Evolutionary conservation across 2,329 filamentous ascomycete species (phyloP), one percentile per base, ranked within the genome.

Genomic region (Fusarium sp.): DNA sequence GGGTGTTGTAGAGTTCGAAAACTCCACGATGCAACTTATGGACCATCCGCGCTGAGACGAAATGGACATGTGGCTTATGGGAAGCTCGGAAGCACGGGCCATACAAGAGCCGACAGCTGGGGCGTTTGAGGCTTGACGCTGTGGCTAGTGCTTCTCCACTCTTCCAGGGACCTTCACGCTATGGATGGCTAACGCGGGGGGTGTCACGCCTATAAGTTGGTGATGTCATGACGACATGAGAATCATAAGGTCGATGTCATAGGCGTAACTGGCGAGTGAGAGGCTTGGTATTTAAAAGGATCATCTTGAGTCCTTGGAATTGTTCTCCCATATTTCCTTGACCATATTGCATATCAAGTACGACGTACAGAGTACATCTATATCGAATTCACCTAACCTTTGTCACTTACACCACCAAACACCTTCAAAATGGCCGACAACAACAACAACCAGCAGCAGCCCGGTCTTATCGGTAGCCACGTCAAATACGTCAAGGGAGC

Each of bases 401-500:
- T 19, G 26, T 11, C 42, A 48, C 50, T 48, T 50, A 36, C 34
- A 36, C 32, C 32, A 10, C 12, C 10, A 26, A 36, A 55, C 15
- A 53, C 10, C 50, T 26, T 40, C 68, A 73, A 47, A 47, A 73
- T 73, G 60, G 64, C 73, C 26, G 72, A 72, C 57, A 71, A 69
- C 68, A 74, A 65, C 58, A 53, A 40, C 53, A 47, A 61, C 39
- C 58, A 57, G 39, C 65, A 66, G 13, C 61, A 68, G 58, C 84
- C 88, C 19, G 82, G 87, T 40, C 86, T 91, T 63, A 71, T 91
- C 39, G 79, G 82, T 56, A 82, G 84, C 38, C 89, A 91, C 72
- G 87, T 81, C 29, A 85, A 90, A 70, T 91, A 90, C 70, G 81
- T 86, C 70, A 91, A 91, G 70, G 89, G 88, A 48, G 85, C 85